Base-by-base conservation (phyloP, 1,284 basidiomycete species). In the Inonotus obliquus region DNA sequence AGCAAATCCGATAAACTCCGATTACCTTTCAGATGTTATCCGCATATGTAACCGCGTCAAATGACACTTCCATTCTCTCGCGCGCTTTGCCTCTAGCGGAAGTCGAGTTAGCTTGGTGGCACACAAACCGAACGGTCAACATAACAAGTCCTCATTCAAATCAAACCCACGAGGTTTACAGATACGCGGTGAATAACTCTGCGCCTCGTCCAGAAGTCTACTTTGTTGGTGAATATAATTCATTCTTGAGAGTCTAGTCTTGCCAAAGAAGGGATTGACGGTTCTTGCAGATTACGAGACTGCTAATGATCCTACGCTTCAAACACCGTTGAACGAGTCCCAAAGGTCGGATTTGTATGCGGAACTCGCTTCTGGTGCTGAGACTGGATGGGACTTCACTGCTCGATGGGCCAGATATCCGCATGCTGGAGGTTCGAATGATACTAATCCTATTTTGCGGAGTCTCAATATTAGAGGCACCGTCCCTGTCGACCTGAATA, bases 151-250 rank as follows among this genome's bases (percentile, higher is more conserved):
- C 94, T 0, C 86, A 80, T 77, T 88, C 82, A 62, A 86, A 84
- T 67, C 73, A 78, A 52, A 86, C 80, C 0, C 82, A 90, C 73
- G 75, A 78, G 10, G 80, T 97, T 71, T 83, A 84, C 38, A 87
- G 78, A 62, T 96, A 92, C 69, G 76, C 81, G 1, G 93, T 93
- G 0, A 84, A 79, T 63, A 97, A 96, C 72, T 87, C 78, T 27
- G 94, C 91, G 0, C 94, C 94, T 25, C 81, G 94, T n/a, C 94
- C 94, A 0, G 94, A 97, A 74, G 91, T 89, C 0, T 90, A 87
- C 68, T 70, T 84, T 5, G 76, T 76, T 23, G 83, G 84, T 82
- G 62, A 25, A 74, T 69, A 35, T 54, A 54, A 59, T 58, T 38
- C 19, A 41, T 41, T 13, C 17, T 44, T 38, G 32, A n/a, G 2